Conservation (phyloP, 192 early-diverging fungal genomes). For the Podila minutissima region DNA sequence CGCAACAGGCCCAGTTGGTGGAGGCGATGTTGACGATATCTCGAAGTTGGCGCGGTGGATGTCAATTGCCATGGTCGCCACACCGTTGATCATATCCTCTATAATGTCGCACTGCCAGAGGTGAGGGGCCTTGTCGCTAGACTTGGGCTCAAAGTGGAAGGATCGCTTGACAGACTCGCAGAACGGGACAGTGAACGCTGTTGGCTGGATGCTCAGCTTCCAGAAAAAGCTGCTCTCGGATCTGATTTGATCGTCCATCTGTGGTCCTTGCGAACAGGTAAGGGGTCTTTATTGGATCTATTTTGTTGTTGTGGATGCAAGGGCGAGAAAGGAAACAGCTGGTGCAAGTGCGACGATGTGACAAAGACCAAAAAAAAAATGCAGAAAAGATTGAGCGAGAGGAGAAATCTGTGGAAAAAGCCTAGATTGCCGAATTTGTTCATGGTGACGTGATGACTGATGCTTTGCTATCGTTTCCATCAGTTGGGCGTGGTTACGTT, state of each 20-base stretch:
- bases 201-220: slow-evolving; percentile 19
- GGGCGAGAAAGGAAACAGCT: no score
- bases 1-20: neutral
- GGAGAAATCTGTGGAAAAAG: no score
- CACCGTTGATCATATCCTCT: slow-evolving; percentile 46
- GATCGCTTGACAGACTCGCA: slow-evolving; percentile 23
- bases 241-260: slow-evolving; percentile 1
- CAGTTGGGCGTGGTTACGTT: no score
- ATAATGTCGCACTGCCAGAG: slow-evolving; percentile 18
- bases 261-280: neutral
- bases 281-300: no score
- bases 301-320: no score
- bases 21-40: neutral
- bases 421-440: no score
- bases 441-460: no score
- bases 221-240: slow-evolving; percentile 24
- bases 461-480: no score
- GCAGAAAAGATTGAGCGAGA: no score
- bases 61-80: slow-evolving; percentile 14
- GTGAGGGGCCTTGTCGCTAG: neutral
- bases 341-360: no score
- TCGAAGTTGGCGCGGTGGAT: slow-evolving; percentile 1
- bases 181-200: slow-evolving; percentile 12
- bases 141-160: slow-evolving; percentile 17
- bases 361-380: no score